Evolutionary conservation across 768 basidiomycete genomes (phyloP), one percentile per base, ranked within the genome.

Genomic region (Gautieria morchelliformis): DNA sequence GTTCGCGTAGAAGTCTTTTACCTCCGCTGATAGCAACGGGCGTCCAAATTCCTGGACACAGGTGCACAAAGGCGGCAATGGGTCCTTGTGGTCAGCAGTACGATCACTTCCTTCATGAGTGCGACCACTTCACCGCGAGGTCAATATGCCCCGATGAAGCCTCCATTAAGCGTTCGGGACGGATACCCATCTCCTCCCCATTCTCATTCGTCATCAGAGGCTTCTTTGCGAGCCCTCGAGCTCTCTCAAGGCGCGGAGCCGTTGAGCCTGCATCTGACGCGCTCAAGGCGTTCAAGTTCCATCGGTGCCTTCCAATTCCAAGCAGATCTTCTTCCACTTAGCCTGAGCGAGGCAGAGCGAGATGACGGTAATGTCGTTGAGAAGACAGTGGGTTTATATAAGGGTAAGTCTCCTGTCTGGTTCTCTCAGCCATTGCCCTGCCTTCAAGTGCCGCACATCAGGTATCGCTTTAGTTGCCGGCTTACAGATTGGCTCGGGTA

Each of bases 401-500:
- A 90, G 63, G 89, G 92, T 86, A 63, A 58, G 79, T 66, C 49
- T n/a, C 40, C 52, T 44, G 39, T 35, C 35, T 37, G 10, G 27
- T 55, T 51, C 22, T 52, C 53, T 42, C 65, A 50, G 11, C 15
- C 17, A 58, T 56, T 42, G 20, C 24, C 27, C 32, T 53, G 33
- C 53, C 42, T 33, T 53, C 46, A 37, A 37, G 22, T 44, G 41
- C 60, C 19, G n/a, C 19, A 45, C 20, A 37, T 33, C 61, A 91
- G 92, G 88, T n/a, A 81, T 95, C 62, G 92, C 88, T 30, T 72
- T 96, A 44, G 80, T 93, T 60, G 83, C 89, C 17, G 91, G 93
- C 7, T 70, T 82, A 63, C 92, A 94, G 84, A 89, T 92, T 70
- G 93, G 93, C 15, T 94, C 92, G 17, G 93, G 93, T 35, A 96